These are phyloP conservation scores for Suillus occidentalis DNA, from an alignment of 768 basidiomycete species.

Conservation along the genomic window DNA sequence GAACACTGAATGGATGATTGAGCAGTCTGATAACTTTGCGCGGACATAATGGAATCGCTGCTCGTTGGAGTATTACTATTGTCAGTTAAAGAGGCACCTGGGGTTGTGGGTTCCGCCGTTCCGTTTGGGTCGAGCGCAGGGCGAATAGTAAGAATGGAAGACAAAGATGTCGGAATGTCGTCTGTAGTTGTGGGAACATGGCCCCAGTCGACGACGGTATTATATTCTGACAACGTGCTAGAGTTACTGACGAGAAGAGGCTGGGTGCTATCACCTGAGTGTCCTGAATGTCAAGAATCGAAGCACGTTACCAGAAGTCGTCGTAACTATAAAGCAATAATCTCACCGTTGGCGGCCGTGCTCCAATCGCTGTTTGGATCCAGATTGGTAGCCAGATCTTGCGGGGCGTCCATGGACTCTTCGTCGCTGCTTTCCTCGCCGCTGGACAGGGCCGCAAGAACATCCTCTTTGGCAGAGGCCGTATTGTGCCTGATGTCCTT, in stretches of 20 bases:
- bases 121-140: conserved; percentile 53
- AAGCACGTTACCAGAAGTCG: conserved; percentile 13
- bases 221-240: conserved; percentile 59
- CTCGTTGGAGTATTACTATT: conserved; percentile 39
- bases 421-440: conserved; percentile 65
- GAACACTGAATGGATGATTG: conserved; percentile 47
- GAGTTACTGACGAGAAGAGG: conserved; percentile 52
- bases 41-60: conserved; percentile 52
- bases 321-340: conserved; percentile 9
- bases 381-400: conserved; percentile 47
- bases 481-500: conserved; percentile 48
- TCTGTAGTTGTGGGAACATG: conserved; percentile 41
- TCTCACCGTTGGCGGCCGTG: conserved; percentile 36
- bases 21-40: conserved; percentile 66
- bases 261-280: conserved; percentile 47
- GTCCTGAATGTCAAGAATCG: conserved; percentile 23
- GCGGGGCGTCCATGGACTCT: conserved; percentile 64
- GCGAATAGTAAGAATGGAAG: conserved; percentile 73
- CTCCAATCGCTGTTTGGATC: conserved; percentile 50
- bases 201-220: conserved; percentile 63
- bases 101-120: conserved; percentile 40
- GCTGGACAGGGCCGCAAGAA: conserved; percentile 33
- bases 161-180: conserved; percentile 52
- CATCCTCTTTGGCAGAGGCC: conserved; percentile 36
- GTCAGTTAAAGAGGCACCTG: conserved; percentile 31